Percentiles rank a stretch among this genome's conserved stretches.
Conservation (phyloP, 2,329 filamentous ascomycete genomes). For the Xylariaceae sp. region DNA sequence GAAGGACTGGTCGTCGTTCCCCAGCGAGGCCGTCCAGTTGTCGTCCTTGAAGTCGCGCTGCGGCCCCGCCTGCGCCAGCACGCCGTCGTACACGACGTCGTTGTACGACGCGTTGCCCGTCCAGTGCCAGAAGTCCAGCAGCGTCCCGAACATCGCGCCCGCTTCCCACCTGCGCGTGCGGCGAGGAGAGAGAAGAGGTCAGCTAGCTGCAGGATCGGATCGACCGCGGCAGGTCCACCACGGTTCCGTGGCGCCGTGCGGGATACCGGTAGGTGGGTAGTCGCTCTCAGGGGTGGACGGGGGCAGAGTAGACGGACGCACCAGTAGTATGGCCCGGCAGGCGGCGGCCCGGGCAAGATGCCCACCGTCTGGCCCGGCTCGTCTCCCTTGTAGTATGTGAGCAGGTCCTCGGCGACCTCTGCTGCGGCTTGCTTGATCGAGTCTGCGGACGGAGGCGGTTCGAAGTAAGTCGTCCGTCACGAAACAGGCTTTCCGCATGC, state of each 20-base stretch:
- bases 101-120: constrained; percentile 46
- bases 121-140: constrained; percentile 50
- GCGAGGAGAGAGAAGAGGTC: no score
- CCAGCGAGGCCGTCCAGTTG: constrained; percentile 32
- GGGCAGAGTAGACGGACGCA: constrained; percentile 9
- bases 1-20: constrained; percentile 54
- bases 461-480: no score
- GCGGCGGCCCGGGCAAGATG: constrained; percentile 21
- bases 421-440: constrained; percentile 20
- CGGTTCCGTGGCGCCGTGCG: background rate
- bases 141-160: constrained; percentile 42
- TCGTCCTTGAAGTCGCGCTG: constrained; percentile 37
- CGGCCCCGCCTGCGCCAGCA: constrained; percentile 38
- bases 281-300: background rate
- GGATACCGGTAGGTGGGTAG: no score
- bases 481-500: no score
- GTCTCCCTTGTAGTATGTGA: constrained; percentile 20
- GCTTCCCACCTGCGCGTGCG: constrained; percentile 56
- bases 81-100: constrained; percentile 32
- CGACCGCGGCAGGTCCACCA: no score
- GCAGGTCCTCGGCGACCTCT: constrained; percentile 20
- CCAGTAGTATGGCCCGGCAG: constrained; percentile 22
- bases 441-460: no score
- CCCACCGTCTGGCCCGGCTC: constrained; percentile 35
- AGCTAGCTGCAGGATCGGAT: no score